Evolutionary conservation across 768 basidiomycete species (phyloP), one percentile per base, ranked within the genome.

Genomic region (Leccinum subtestaceum): DNA sequence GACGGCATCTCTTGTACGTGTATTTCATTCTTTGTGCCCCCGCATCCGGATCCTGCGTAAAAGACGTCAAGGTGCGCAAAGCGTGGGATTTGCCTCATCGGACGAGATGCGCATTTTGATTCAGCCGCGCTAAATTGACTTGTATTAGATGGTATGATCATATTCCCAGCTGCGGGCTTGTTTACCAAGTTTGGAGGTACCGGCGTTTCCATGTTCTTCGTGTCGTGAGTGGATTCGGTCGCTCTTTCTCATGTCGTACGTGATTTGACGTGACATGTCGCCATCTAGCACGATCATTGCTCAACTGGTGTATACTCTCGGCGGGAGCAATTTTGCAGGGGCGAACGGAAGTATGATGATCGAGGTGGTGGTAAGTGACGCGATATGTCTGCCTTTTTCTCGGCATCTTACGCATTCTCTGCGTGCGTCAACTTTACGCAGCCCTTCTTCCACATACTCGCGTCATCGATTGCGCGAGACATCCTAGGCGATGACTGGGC

Each of bases 311-410:
- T 98, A 93, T 72, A 88, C 90, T 1, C 72, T 87, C 9, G 95
- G 94, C 5, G 96, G 91, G 4, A 94, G 90, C 64, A 87, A 86
- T 23, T 97, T 99, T 71, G 86, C 86, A 9, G 92, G 91, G 52
- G 93, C 89, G 2, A 95, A 93, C 73, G 93, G 91, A 6, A 93
- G 91, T 62, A 94, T 95, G 94, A 97, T 98, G 94, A 98, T 99
- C 61, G 96, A 98, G 75, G 93, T 95, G 11, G 95, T 98, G 64
- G 91, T 93, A 70, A 47, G 88, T 82, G 52, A 53, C 53, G 38
- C 19, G 43, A 45, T 12, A 19, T 19, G 11, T 45, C 11, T 21
- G 43, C 43, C 19, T 45, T 27, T 52, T 56, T 57, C 51, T 19
- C 9, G 38, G 11, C 43, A 45, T 45, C 43, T 45, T 19, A 45